A percentile compares a stretch with the other conserved stretches of the same genome.
These are phyloP conservation scores for Xylariaceae sp. DNA, from an alignment of 2,329 filamentous ascomycete species.

Conservation along the genomic window DNA sequence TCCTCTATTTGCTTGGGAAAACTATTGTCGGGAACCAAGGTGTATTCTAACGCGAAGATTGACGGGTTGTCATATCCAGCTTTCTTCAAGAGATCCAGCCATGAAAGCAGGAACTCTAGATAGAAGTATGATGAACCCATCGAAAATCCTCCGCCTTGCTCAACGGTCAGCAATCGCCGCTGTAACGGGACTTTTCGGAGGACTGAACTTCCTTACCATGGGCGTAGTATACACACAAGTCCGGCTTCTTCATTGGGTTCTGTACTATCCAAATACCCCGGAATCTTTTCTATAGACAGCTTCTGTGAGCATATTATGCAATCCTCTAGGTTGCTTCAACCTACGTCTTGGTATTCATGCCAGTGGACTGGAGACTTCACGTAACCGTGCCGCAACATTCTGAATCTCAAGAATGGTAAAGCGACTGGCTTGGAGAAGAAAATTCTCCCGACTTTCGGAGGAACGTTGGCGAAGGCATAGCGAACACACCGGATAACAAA, in stretches of 20 bases:
- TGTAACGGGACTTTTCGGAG: background rate
- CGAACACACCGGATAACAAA: constrained; percentile 78
- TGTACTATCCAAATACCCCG: constrained; percentile 74
- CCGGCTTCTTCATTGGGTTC: constrained; percentile 66
- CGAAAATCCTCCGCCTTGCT: constrained; percentile 76
- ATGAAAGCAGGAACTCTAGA: constrained; percentile 79
- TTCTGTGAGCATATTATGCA: constrained; percentile 25
- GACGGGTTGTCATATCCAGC: constrained; percentile 76
- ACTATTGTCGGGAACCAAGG: constrained; percentile 74
- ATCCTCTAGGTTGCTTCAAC: constrained; percentile 27
- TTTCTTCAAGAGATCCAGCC: constrained; percentile 69
- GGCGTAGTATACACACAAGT: constrained; percentile 82
- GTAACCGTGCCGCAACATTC: constrained; percentile 76
- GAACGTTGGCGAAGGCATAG: constrained; percentile 77
- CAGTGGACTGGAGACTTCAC: constrained; percentile 68
- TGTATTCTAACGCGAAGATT: constrained; percentile 82
- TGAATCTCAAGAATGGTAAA: constrained; percentile 76
- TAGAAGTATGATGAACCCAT: constrained; percentile 88
- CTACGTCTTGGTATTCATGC: constrained; percentile 60
- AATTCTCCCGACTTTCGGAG: constrained; percentile 71
- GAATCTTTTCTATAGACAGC: constrained; percentile 51
- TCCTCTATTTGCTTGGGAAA: constrained; percentile 79
- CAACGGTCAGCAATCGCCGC: constrained; percentile 27
- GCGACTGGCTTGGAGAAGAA: constrained; percentile 80
- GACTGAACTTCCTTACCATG: constrained; percentile 63